Conservation (phyloP, 2,329 filamentous ascomycete species). For the Xylariaceae sp. region DNA sequence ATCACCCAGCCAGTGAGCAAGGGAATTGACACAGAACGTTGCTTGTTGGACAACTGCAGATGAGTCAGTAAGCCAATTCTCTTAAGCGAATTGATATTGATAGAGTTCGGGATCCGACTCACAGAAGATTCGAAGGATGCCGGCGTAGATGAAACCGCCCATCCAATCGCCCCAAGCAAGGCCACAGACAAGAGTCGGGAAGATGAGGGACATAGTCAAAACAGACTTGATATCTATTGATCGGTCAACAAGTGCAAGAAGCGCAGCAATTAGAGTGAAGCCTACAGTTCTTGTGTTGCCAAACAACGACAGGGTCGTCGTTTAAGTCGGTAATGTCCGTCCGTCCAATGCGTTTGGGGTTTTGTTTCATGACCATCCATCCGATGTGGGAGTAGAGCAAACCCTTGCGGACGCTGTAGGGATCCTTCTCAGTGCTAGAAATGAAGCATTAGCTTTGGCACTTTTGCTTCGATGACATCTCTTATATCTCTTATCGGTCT, state of each 20-base stretch:
- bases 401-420: constrained; percentile 48
- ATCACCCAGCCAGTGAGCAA: constrained; percentile 51
- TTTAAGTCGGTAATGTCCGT: constrained; percentile 47
- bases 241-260: background rate
- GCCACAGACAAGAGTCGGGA: constrained; percentile 43
- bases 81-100: background rate
- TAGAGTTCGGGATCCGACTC: background rate
- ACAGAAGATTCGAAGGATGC: constrained; percentile 45
- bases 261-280: background rate
- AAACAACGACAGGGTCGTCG: constrained; percentile 45
- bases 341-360: constrained; percentile 46
- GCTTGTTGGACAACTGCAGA: constrained; percentile 42
- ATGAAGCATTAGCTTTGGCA: constrained; percentile 2
- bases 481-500: background rate
- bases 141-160: constrained; percentile 46
- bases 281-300: constrained; percentile 41
- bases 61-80: background rate
- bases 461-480: no score
- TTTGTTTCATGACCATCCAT: constrained; percentile 51
- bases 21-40: constrained; percentile 50
- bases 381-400: constrained; percentile 46
- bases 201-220: constrained; percentile 41
- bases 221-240: constrained; percentile 39
- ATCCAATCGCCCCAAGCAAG: constrained; percentile 44
- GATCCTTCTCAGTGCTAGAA: constrained; percentile 41